Base-by-base conservation (phyloP, 106 monocot genomes). In the Gastrodia elata region DNA sequence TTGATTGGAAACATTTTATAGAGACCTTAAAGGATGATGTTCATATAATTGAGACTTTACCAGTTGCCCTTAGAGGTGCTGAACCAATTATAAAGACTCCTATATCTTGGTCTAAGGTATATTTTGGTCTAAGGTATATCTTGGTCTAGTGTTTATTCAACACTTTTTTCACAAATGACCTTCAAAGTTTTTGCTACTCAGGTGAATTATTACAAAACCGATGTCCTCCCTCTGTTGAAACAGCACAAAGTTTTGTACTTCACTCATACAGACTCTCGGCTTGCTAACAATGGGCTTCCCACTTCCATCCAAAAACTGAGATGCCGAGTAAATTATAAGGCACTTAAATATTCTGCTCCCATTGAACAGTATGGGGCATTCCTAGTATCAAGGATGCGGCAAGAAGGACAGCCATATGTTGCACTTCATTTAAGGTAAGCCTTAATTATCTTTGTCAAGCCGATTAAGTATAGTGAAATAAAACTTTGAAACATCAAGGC, bases 71-170 rank as follows among this genome's bases (percentile, higher is more conserved):
- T 81, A 81, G 76, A 27, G 65, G 82, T 34, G 44, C 77, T 49
- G 83, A 85, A 68, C 90, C 90, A 57, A 85, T 87, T 71, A 55
- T 35, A 30, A 97, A 91, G 64, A 85, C 97, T 37, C 93, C 88
- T 16, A 86, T 97, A 75, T 97, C 93, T 72, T 97, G 97, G 97
- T 97, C 97, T 39, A 93, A 97, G 93, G 97, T 97, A 61, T 41
- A 39, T 10, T 22, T 26, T 39, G 6, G 33, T 24, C 46, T 24
- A 39, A 22, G 64, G 72, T 73, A n/a, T n/a, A n/a, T 73, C 56
- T 22, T 33, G 52, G 22, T 71, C 55, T 14, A 4, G 68, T 56
- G 22, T 6, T 71, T 61, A n/a, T n/a, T n/a, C n/a, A n/a, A n/a
- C n/a, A n/a, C n/a, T n/a, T n/a, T n/a, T n/a, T n/a, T n/a, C n/a